Percentiles rank a stretch among this genome's conserved stretches.
Conservation (phyloP, 2,329 filamentous ascomycete species). For the Sporothrix brunneoviolacea region DNA sequence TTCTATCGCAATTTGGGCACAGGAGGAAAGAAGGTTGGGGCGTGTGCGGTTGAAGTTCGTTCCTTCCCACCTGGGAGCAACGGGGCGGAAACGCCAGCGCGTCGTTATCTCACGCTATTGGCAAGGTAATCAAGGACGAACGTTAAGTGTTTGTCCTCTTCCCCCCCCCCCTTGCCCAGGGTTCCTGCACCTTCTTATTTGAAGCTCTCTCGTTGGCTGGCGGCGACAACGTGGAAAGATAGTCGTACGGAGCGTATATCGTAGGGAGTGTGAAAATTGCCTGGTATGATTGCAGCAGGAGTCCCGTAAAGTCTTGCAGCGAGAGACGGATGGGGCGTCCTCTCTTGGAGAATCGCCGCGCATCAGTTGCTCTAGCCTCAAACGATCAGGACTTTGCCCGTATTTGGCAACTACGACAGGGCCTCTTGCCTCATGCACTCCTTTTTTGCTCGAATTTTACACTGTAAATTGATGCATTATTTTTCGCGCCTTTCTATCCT, state of each 20-base stretch:
- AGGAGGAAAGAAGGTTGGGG: background rate
- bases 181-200: background rate
- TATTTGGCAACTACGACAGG: background rate
- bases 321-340: no score
- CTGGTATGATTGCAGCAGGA: no score
- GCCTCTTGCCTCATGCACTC: no score
- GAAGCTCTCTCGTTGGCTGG: slow-evolving; percentile 5
- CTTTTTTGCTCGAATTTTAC: no score
- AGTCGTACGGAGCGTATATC: background rate
- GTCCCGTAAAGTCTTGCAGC: no score
- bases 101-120: slow-evolving; percentile 12
- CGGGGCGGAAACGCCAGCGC: slow-evolving; percentile 1
- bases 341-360: no score
- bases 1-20: slow-evolving; percentile 1
- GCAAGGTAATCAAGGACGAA: background rate
- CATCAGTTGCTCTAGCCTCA: background rate
- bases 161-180: background rate
- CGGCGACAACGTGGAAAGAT: background rate
- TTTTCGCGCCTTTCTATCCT: no score
- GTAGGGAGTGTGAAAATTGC: no score
- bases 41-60: slow-evolving; percentile 2
- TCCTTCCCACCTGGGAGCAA: background rate
- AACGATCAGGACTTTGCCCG: background rate
- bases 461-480: no score
- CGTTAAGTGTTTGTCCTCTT: background rate